A percentile compares a stretch with the other conserved stretches of the same genome.
phyloP scores from a whole-genome alignment of 1,139 yeast genomes.

The Blastobotrys illinoisensis region DNA sequence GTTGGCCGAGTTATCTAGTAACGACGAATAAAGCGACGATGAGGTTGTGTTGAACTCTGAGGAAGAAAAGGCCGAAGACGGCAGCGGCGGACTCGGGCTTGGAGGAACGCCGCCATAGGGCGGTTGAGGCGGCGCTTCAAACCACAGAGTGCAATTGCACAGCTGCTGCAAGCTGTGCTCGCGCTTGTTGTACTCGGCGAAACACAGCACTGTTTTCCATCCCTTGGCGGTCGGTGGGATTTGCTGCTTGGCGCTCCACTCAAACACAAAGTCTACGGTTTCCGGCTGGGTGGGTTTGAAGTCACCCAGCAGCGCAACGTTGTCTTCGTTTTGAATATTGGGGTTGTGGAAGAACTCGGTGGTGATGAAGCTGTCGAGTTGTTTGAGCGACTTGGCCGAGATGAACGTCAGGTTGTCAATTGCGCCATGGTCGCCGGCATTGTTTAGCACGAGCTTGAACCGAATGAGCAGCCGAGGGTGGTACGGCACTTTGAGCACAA shows the following conservation, averaged over 20 bases:
- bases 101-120: conserved; percentile 5
- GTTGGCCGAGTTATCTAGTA: not conserved
- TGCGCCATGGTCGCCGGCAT: conserved; percentile 1
- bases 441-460: conserved; percentile 18
- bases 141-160: conserved; percentile 34
- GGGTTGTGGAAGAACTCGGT: conserved; percentile 38
- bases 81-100: conserved; percentile 14
- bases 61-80: not conserved
- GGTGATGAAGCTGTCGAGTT: conserved; percentile 32
- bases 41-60: not conserved
- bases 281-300: conserved; percentile 15
- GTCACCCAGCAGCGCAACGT: conserved; percentile 37
- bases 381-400: conserved; percentile 26
- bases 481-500: conserved; percentile 22
- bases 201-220: conserved; percentile 26
- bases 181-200: conserved; percentile 38
- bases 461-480: conserved; percentile 13
- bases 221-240: conserved; percentile 17
- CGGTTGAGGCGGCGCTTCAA: conserved; percentile 16
- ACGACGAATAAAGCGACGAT: not conserved
- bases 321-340: conserved; percentile 37
- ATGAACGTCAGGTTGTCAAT: conserved; percentile 33
- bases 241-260: conserved; percentile 17
- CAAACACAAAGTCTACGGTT: conserved; percentile 27
- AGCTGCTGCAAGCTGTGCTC: conserved; percentile 33